Evolutionary conservation across 805 yeast species (phyloP).

Genomic region (Metschnikowia cerradonensis): DNA sequence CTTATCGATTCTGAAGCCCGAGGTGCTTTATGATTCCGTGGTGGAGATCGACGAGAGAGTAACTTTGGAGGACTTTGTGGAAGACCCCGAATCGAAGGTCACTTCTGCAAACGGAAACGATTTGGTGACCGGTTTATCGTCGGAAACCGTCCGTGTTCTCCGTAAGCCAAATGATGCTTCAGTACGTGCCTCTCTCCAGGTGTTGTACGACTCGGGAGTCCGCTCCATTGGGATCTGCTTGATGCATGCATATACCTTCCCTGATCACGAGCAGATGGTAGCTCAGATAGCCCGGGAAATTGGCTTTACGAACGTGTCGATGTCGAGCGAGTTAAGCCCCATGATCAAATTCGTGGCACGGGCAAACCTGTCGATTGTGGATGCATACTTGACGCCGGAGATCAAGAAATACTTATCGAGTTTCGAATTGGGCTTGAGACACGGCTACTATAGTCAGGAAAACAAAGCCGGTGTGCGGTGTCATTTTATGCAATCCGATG

Average conservation of each 20-base stretch:
- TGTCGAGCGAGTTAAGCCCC: slow-evolving; percentile 38
- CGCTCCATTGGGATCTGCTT: slow-evolving; percentile 31
- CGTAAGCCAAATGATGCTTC: slow-evolving; percentile 26
- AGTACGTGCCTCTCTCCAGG: slow-evolving; percentile 23
- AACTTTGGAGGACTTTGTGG: slow-evolving; percentile 49
- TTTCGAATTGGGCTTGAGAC: slow-evolving; percentile 39
- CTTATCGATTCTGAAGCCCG: slow-evolving; percentile 67
- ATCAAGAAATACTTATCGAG: slow-evolving; percentile 32
- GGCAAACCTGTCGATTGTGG: slow-evolving; percentile 41
- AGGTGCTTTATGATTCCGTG: slow-evolving; percentile 68
- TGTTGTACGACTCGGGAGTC: slow-evolving; percentile 20
- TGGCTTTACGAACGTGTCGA: slow-evolving; percentile 37
- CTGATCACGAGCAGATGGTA: slow-evolving; percentile 33
- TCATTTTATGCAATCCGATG: slow-evolving; percentile 94
- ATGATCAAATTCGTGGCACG: slow-evolving; percentile 43
- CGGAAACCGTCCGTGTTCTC: slow-evolving; percentile 31
- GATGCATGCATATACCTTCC: slow-evolving; percentile 39
- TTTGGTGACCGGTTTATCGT: slow-evolving; percentile 34
- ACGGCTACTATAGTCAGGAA: slow-evolving; percentile 25
- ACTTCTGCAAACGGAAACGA: slow-evolving; percentile 23
- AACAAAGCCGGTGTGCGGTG: slow-evolving; percentile 47
- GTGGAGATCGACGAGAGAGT: slow-evolving; percentile 88
- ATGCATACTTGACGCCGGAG: slow-evolving; percentile 41
- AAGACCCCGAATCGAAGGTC: slow-evolving; percentile 11
- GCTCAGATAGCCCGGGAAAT: slow-evolving; percentile 33